Evolutionary conservation across 2,329 filamentous ascomycete genomes (phyloP).

Genomic region (Aschersonia sp.): DNA sequence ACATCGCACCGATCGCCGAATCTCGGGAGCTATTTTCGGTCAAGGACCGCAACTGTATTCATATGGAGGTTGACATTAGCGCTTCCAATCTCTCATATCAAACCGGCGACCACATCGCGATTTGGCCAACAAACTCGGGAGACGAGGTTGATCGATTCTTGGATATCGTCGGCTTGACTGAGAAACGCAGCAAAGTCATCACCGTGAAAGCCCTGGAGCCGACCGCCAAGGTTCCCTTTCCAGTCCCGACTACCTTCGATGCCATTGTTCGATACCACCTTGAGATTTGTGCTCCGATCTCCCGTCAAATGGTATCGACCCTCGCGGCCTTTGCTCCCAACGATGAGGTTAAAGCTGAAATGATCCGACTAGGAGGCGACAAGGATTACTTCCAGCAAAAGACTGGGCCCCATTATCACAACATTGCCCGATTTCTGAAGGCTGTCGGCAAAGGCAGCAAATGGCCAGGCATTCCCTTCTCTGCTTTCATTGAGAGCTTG

Average conservation of each 20-base stretch:
- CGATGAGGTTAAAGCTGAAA: constrained; percentile 72
- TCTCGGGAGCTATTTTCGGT: constrained; percentile 83
- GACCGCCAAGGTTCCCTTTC: constrained; percentile 95
- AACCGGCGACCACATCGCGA: constrained; percentile 90
- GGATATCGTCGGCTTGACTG: constrained; percentile 56
- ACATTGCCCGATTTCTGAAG: constrained; percentile 75
- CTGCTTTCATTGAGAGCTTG: constrained; percentile 82
- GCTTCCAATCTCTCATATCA: constrained; percentile 85
- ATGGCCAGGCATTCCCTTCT: constrained; percentile 83
- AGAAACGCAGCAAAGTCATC: constrained; percentile 72
- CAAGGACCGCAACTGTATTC: constrained; percentile 86
- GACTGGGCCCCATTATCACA: constrained; percentile 67
- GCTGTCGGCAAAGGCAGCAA: constrained; percentile 55
- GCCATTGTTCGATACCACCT: constrained; percentile 88
- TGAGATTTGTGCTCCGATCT: constrained; percentile 90
- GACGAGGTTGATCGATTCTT: constrained; percentile 86
- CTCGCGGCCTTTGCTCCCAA: constrained; percentile 81
- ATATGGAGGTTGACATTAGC: constrained; percentile 86
- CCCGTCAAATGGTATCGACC: constrained; percentile 82
- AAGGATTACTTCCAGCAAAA: constrained; percentile 92
- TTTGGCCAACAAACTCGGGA: constrained; percentile 95
- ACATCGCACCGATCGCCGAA: constrained; percentile 82
- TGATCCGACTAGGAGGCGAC: constrained; percentile 77
- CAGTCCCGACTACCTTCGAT: constrained; percentile 91
- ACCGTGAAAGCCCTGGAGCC: constrained; percentile 83